Conservation (phyloP, 78 protist species). For the Dictyostelium brefeldianum region DNA sequence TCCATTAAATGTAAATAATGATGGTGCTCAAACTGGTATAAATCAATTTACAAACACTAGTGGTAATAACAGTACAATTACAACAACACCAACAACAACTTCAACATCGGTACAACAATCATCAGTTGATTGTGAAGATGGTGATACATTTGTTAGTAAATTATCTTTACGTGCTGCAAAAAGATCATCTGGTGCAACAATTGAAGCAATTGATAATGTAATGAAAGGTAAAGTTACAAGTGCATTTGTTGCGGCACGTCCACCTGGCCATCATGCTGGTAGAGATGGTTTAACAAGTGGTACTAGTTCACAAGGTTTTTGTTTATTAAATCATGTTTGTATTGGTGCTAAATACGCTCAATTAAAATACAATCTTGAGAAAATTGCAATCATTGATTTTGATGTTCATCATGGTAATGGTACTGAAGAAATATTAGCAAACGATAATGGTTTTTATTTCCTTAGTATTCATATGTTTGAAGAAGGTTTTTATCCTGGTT, state of each 20-base stretch:
- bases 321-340: slow-evolving; percentile 91
- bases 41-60: not conserved
- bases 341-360: slow-evolving; percentile 91
- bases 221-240: slow-evolving; percentile 26
- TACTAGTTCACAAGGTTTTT: slow-evolving; percentile 88
- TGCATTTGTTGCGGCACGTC: slow-evolving; percentile 80
- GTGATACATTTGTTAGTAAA: slow-evolving; percentile 69
- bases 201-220: slow-evolving; percentile 61
- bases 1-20: slow-evolving; percentile 38
- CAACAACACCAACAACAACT: not conserved
- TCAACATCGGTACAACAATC: not conserved
- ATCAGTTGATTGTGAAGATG: slow-evolving; percentile 47
- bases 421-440: slow-evolving; percentile 87
- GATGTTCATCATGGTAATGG: slow-evolving; percentile 96
- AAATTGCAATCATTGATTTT: slow-evolving; percentile 89
- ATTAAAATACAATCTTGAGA: slow-evolving; percentile 40
- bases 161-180: slow-evolving; percentile 43
- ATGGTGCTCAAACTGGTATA: slow-evolving; percentile 43
- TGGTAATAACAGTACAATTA: not conserved
- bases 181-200: slow-evolving; percentile 64
- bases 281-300: slow-evolving; percentile 77
- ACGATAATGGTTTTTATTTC: slow-evolving; percentile 70
- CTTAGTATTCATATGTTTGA: slow-evolving; percentile 73
- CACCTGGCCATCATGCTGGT: slow-evolving; percentile 86
- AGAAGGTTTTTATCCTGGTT: slow-evolving; percentile 72